Conservation (phyloP, 2,329 filamentous ascomycete genomes). For the Orbilia blumenaviensis region DNA sequence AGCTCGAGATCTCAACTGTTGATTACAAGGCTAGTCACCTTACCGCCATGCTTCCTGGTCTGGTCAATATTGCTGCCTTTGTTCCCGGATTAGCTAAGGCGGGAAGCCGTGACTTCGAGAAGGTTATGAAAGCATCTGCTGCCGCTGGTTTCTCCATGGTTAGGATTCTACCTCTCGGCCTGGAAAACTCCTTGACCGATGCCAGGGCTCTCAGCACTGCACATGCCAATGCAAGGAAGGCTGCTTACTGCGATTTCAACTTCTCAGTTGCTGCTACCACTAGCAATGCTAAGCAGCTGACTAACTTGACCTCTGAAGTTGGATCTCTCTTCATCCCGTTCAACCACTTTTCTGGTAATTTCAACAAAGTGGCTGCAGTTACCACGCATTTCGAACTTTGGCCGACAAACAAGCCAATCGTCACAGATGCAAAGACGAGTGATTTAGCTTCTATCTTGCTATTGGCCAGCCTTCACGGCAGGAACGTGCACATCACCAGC, state of each 20-base stretch:
- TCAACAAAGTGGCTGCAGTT: constrained; percentile 82
- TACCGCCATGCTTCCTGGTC: constrained; percentile 75
- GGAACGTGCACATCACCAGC: constrained; percentile 81
- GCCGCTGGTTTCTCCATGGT: constrained; percentile 82
- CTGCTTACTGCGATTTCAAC: constrained; percentile 80
- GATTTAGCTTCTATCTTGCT: constrained; percentile 82
- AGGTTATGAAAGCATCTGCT: constrained; percentile 76
- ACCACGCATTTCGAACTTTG: constrained; percentile 81
- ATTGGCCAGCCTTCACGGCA: constrained; percentile 78
- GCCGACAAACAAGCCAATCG: constrained; percentile 79
- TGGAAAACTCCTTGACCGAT: constrained; percentile 77
- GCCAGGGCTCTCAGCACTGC: constrained; percentile 75
- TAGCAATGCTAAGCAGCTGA: constrained; percentile 77
- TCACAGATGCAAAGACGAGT: constrained; percentile 82
- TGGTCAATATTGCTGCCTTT: constrained; percentile 82
- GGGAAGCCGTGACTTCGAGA: constrained; percentile 73
- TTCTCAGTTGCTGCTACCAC: constrained; percentile 79
- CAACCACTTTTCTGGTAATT: constrained; percentile 81
- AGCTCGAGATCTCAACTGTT: constrained; percentile 80
- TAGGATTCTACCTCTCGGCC: constrained; percentile 77
- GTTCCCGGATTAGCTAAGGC: constrained; percentile 75
- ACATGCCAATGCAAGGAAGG: constrained; percentile 74
- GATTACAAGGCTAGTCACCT: constrained; percentile 93
- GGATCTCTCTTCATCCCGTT: constrained; percentile 84
- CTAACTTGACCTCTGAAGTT: constrained; percentile 75